Percentiles rank a stretch among this genome's conserved stretches.
These are phyloP conservation scores for Lecanoromycetidae sp. DNA, from an alignment of 2,329 filamentous ascomycete genomes.

Conservation along the genomic window DNA sequence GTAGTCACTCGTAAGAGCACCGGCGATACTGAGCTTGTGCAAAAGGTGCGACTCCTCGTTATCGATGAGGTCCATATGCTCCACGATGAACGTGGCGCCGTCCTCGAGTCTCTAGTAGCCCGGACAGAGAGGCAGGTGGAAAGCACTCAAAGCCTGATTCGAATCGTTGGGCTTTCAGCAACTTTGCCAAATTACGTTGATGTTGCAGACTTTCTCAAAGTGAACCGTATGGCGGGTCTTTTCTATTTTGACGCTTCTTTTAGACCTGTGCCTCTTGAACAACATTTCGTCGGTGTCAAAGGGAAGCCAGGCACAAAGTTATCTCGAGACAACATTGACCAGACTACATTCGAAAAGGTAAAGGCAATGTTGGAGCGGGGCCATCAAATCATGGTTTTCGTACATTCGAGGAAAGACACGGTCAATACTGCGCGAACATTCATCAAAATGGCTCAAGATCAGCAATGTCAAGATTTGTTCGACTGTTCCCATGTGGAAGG, in stretches of 20 bases:
- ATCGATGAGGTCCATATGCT: constrained; percentile 99
- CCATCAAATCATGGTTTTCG: constrained; percentile 99
- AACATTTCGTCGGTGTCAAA: constrained; percentile 94
- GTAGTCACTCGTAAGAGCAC: constrained; percentile 95
- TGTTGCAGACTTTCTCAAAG: constrained; percentile 91
- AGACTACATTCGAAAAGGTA: constrained; percentile 83
- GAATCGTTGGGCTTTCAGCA: constrained; percentile 87
- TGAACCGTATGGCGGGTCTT: constrained; percentile 81
- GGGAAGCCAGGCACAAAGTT: constrained; percentile 72
- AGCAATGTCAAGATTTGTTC: constrained; percentile 68
- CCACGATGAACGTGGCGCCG: constrained; percentile 91
- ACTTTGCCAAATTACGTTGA: constrained; percentile 95
- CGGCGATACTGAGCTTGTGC: constrained; percentile 91
- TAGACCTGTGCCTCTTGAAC: constrained; percentile 86
- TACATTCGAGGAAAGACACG: constrained; percentile 92
- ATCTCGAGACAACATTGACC: constrained; percentile 80
- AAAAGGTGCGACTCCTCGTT: constrained; percentile 90
- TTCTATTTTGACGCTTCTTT: constrained; percentile 98
- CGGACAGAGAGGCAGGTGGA: constrained; percentile 93
- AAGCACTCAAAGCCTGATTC: constrained; percentile 92
- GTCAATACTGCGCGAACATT: constrained; percentile 76
- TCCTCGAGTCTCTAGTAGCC: constrained; percentile 89
- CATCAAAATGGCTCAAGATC: constrained; percentile 72
- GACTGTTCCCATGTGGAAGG: constrained; percentile 66
- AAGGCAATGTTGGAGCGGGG: constrained; percentile 78